These are phyloP conservation scores for Coniella vitis DNA, from an alignment of 2,329 filamentous ascomycete species.

Conservation along the genomic window DNA sequence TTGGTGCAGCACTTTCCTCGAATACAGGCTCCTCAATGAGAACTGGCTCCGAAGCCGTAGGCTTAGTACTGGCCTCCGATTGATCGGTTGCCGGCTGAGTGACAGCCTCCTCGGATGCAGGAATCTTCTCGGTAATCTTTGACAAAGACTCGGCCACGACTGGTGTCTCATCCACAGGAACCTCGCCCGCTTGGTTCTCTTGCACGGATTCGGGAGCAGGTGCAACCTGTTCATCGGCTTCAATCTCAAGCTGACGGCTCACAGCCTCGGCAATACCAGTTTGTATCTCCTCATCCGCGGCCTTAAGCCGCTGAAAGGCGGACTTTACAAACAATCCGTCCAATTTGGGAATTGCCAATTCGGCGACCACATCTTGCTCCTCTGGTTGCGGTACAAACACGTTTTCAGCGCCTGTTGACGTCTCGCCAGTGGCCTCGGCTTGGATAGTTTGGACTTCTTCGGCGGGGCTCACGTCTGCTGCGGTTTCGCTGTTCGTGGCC, in stretches of 20 bases:
- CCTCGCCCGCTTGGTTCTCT: background rate
- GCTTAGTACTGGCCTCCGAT: too few species aligned
- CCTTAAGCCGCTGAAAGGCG: constrained; percentile 10
- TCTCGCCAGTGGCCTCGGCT: background rate
- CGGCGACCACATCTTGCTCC: background rate
- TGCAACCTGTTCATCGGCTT: constrained; percentile 5
- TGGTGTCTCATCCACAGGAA: background rate
- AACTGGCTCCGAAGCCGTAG: too few species aligned
- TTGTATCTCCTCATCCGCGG: constrained; percentile 18
- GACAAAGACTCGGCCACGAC: background rate
- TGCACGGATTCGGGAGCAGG: background rate
- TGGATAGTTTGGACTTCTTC: constrained; percentile 1
- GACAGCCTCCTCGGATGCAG: background rate
- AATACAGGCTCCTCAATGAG: background rate
- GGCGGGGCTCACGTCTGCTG: background rate
- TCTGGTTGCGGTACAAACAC: background rate
- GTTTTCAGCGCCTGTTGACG: background rate
- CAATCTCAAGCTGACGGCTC: constrained; percentile 11
- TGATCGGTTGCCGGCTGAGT: background rate
- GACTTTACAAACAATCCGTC: constrained; percentile 8
- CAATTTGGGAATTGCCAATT: background rate
- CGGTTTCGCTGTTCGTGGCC: background rate
- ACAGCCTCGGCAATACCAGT: constrained; percentile 21
- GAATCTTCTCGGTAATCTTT: background rate
- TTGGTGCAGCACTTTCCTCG: background rate